A percentile compares a stretch with the other conserved stretches of the same genome.
These are phyloP conservation scores for Yamadazyma sp. DNA, from an alignment of 805 yeast genomes.

Conservation along the genomic window DNA sequence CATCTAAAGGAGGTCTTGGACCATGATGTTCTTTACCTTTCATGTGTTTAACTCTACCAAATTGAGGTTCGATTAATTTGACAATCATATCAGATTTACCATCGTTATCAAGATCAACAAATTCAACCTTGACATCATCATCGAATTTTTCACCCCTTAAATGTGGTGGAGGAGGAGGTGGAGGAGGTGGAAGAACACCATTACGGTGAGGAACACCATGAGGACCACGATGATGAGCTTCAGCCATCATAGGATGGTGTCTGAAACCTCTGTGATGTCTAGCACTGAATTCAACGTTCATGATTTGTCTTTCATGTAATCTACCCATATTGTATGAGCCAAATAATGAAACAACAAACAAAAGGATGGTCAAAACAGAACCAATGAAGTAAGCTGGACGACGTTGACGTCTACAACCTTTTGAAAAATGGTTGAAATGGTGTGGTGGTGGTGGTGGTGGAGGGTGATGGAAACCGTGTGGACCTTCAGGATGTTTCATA, in stretches of 20 bases:
- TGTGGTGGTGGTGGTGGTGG: constrained; percentile 3
- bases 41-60: not conserved
- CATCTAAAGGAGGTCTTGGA: too few relatives aligned
- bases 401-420: too few relatives aligned
- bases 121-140: not conserved
- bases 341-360: constrained; percentile 1
- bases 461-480: not conserved
- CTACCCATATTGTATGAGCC: constrained; percentile 6
- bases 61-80: not conserved
- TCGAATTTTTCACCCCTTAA: too few relatives aligned
- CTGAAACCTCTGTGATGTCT: too few relatives aligned
- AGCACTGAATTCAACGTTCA: too few relatives aligned
- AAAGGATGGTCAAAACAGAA: too few relatives aligned
- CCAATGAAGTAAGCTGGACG: too few relatives aligned
- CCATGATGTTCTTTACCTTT: not conserved
- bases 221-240: constrained; percentile 1
- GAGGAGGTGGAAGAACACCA: too few relatives aligned
- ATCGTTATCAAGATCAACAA: constrained; percentile 5
- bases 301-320: constrained; percentile 6
- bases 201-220: not conserved
- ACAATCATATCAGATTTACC: constrained; percentile 5
- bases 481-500: too few relatives aligned
- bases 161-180: too few relatives aligned
- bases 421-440: too few relatives aligned
- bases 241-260: too few relatives aligned